phyloP scores from a whole-genome alignment of 1,139 yeast species.

The Scheffersomyces segobiensis region DNA sequence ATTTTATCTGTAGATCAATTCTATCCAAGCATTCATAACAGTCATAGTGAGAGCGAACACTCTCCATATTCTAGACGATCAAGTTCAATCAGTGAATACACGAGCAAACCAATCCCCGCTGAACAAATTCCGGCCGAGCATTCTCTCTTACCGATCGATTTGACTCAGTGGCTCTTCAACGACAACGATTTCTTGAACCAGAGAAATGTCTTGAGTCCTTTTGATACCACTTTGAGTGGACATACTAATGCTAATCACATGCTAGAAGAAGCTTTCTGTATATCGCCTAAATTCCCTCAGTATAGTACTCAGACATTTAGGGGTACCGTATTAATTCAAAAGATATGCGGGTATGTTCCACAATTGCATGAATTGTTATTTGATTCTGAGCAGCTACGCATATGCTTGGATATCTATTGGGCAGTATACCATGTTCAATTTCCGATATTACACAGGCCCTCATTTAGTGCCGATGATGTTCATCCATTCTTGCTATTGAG shows the following conservation, averaged over 20 bases:
- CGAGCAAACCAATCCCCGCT: neutral
- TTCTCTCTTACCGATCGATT: neutral
- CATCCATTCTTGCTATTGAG: constrained; percentile 1
- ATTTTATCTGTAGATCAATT: neutral
- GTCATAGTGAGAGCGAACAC: neutral
- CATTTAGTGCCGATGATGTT: constrained; percentile 1
- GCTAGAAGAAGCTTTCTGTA: neutral
- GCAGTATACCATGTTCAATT: constrained; percentile 1
- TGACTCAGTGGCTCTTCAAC: constrained; percentile 1
- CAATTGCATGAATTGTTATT: neutral
- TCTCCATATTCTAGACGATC: neutral
- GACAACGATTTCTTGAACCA: neutral
- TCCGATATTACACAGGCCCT: constrained; percentile 3
- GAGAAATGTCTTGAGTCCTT: neutral
- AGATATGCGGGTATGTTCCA: neutral
- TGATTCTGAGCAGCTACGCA: neutral
- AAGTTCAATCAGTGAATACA: neutral
- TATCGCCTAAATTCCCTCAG: neutral
- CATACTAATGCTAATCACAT: neutral
- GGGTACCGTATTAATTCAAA: neutral
- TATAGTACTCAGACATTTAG: neutral
- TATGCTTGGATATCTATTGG: constrained; percentile 2
- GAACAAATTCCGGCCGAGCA: neutral
- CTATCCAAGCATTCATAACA: neutral
- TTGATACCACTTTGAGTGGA: neutral